These are phyloP conservation scores for Termitomyces sp. DNA, from an alignment of 768 basidiomycete genomes.

Conservation along the genomic window DNA sequence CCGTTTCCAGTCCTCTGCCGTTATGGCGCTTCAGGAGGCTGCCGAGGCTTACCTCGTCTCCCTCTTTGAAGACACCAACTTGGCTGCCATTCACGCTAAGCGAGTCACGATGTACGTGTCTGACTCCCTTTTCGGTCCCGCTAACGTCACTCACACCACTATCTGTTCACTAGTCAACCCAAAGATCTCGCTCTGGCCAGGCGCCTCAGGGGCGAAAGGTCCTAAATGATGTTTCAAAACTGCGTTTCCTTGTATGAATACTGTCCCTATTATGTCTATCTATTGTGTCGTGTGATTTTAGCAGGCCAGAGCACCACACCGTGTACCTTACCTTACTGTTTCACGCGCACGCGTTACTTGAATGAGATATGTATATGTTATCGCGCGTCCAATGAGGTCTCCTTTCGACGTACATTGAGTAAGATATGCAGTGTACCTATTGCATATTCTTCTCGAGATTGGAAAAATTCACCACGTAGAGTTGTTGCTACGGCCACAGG, in stretches of 20 bases:
- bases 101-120: constrained; percentile 59
- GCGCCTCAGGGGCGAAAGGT: constrained; percentile 82
- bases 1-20: constrained; percentile 94
- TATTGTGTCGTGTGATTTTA: constrained; percentile 13
- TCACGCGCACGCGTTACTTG: constrained; percentile 1
- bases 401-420: neutral
- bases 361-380: constrained; percentile 4
- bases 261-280: constrained; percentile 3
- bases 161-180: constrained; percentile 52
- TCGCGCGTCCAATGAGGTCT: neutral
- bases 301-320: constrained; percentile 4
- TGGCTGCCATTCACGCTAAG: constrained; percentile 89
- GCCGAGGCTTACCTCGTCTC: constrained; percentile 87
- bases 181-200: constrained; percentile 87
- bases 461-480: no score
- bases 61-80: constrained; percentile 85
- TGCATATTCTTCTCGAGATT: no score
- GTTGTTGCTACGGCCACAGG: no score
- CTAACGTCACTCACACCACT: constrained; percentile 14
- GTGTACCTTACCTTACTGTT: constrained; percentile 13
- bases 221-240: constrained; percentile 34
- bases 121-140: neutral
- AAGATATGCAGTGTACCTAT: neutral
- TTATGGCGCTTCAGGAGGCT: constrained; percentile 91
- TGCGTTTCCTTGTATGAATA: constrained; percentile 5